Evolutionary conservation across 192 early-diverging fungal genomes (phyloP).

Genomic region (Linnemannia hyalina): DNA sequence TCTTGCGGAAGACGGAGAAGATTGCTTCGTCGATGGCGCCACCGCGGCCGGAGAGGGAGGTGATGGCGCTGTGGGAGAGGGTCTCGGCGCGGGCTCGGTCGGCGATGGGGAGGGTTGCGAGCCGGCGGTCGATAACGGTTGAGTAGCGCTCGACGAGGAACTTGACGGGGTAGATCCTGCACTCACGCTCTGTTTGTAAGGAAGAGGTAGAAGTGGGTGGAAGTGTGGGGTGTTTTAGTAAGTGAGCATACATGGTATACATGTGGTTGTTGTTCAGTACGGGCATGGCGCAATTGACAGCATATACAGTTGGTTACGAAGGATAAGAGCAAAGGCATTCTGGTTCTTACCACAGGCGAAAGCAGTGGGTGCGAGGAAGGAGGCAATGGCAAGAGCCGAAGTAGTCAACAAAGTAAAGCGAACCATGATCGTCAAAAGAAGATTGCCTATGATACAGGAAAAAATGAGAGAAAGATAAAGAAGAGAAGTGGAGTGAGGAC

Average conservation of each 20-base stretch:
- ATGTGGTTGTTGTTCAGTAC: background rate
- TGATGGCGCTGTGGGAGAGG: background rate
- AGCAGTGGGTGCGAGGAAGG: slow-evolving; percentile 4
- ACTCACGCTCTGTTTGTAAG: slow-evolving; percentile 6
- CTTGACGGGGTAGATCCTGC: slow-evolving; percentile 11
- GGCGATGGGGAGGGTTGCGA: background rate
- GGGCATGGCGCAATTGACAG: background rate
- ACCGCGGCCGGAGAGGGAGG: background rate
- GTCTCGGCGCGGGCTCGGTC: background rate
- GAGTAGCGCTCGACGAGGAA: slow-evolving; percentile 19
- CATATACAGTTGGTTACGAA: background rate
- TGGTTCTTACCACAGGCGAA: slow-evolving; percentile 25
- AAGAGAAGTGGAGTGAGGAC: background rate
- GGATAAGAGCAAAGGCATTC: background rate
- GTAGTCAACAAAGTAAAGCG: slow-evolving; percentile 8
- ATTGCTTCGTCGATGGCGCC: slow-evolving; percentile 23
- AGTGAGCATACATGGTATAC: too few species aligned
- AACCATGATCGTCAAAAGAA: background rate
- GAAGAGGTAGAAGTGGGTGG: background rate
- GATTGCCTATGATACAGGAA: too few species aligned
- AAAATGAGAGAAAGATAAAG: background rate
- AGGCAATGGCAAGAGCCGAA: slow-evolving; percentile 3
- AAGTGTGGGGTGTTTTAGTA: background rate
- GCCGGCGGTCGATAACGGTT: background rate
- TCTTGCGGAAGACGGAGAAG: slow-evolving; percentile 15